Conservation (phyloP, 768 basidiomycete genomes). For the Leccinum subgranulosum region DNA sequence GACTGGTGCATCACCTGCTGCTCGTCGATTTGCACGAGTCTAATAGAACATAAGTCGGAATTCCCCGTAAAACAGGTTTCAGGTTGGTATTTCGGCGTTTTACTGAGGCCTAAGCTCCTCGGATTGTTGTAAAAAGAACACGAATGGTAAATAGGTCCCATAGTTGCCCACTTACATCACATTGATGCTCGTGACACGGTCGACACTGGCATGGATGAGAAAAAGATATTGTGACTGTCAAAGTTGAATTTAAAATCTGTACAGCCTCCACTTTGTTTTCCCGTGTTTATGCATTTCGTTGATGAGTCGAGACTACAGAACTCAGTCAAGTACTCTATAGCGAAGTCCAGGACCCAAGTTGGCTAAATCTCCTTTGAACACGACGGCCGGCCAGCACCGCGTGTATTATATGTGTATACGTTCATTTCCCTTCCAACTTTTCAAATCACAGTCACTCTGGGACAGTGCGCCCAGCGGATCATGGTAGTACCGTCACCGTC, state of each 20-base stretch:
- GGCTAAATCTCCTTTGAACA: no score
- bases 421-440: neutral
- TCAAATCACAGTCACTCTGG: neutral
- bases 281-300: neutral
- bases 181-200: neutral
- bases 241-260: neutral
- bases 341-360: no score
- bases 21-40: neutral
- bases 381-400: no score
- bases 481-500: no score
- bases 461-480: no score
- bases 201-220: neutral
- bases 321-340: no score
- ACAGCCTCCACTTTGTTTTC: neutral
- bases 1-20: neutral
- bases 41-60: neutral
- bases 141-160: neutral
- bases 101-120: neutral
- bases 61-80: neutral
- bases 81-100: neutral
- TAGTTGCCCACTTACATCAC: neutral
- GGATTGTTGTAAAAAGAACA: neutral
- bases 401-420: no score
- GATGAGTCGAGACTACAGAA: no score
- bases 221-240: neutral